Percentiles rank a stretch among this genome's conserved stretches.
These are phyloP conservation scores for Neocucurbitaria cava DNA, from an alignment of 2,329 filamentous ascomycete genomes.

Conservation along the genomic window DNA sequence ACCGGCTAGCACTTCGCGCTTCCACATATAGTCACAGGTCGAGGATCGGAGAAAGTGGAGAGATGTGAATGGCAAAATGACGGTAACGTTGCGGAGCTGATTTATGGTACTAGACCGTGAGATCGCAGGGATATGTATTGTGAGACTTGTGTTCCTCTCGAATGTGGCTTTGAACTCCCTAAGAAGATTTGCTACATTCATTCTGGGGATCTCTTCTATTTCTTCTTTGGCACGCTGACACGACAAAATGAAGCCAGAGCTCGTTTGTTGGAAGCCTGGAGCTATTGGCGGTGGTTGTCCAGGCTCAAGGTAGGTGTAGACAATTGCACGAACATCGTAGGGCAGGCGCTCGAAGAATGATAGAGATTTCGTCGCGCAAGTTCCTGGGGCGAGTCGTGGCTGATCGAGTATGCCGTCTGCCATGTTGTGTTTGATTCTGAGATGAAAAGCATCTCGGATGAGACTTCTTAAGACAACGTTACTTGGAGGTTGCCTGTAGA, in stretches of 20 bases:
- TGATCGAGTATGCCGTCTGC: not conserved
- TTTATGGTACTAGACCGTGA: not conserved
- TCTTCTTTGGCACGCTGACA: slow-evolving; percentile 6
- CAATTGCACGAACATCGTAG: slow-evolving; percentile 5
- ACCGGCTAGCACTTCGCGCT: not conserved
- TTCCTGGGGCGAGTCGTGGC: not conserved
- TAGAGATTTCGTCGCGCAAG: not conserved
- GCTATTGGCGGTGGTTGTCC: not conserved
- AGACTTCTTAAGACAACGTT: not conserved
- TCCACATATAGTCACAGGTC: not conserved
- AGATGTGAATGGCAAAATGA: not conserved
- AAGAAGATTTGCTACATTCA: not conserved
- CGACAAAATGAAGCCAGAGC: not conserved
- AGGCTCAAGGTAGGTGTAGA: slow-evolving; percentile 4
- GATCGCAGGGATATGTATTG: not conserved
- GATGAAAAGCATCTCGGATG: not conserved
- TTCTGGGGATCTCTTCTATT: not conserved
- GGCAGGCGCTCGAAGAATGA: slow-evolving; percentile 5
- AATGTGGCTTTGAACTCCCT: not conserved
- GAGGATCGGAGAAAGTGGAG: not conserved
- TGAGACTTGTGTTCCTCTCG: not conserved
- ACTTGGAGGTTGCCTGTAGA: not conserved
- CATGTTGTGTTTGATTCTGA: not conserved
- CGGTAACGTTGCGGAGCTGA: not conserved
- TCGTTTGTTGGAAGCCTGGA: not conserved